A percentile compares a stretch with the other conserved stretches of the same genome.
phyloP scores from a whole-genome alignment of 495 filamentous ascomycete species.

The Patellaria atrata region DNA sequence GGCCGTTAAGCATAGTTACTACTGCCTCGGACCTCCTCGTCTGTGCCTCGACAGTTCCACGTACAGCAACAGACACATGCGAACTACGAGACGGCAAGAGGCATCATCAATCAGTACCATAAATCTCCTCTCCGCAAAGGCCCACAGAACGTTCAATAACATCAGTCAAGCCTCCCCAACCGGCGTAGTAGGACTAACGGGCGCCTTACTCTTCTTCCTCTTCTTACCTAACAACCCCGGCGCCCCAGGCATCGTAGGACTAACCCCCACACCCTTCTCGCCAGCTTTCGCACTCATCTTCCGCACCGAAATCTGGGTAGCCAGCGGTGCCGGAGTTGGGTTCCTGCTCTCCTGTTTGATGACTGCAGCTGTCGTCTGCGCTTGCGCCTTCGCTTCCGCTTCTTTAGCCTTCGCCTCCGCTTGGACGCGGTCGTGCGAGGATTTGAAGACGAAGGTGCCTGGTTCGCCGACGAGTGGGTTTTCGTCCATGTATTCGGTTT shows the following conservation, averaged over 20 bases:
- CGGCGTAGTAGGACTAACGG: conserved; percentile 3
- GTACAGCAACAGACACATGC: no score
- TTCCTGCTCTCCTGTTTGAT: background rate
- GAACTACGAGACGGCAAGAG: no score
- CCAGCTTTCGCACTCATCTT: conserved; percentile 10
- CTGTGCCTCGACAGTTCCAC: no score
- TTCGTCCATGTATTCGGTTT: conserved; percentile 74
- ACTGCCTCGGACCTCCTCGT: no score
- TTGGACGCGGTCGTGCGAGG: conserved; percentile 33
- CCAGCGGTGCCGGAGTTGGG: conserved; percentile 4
- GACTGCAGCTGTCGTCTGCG: conserved; percentile 7
- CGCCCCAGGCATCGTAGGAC: conserved; percentile 34
- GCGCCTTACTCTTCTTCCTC: conserved; percentile 42
- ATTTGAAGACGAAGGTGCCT: conserved; percentile 67
- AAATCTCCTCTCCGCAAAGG: no score
- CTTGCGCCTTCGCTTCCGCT: conserved; percentile 3
- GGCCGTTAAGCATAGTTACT: no score
- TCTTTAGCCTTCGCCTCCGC: conserved; percentile 14
- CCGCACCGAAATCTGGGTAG: conserved; percentile 5
- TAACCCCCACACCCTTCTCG: conserved; percentile 24
- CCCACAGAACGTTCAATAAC: no score
- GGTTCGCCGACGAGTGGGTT: conserved; percentile 76
- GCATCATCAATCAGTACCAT: no score
- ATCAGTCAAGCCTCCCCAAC: background rate
- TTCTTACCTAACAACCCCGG: conserved; percentile 33